Evolutionary conservation across 805 yeast species (phyloP).

Genomic region (Yarrowia hollandica): DNA sequence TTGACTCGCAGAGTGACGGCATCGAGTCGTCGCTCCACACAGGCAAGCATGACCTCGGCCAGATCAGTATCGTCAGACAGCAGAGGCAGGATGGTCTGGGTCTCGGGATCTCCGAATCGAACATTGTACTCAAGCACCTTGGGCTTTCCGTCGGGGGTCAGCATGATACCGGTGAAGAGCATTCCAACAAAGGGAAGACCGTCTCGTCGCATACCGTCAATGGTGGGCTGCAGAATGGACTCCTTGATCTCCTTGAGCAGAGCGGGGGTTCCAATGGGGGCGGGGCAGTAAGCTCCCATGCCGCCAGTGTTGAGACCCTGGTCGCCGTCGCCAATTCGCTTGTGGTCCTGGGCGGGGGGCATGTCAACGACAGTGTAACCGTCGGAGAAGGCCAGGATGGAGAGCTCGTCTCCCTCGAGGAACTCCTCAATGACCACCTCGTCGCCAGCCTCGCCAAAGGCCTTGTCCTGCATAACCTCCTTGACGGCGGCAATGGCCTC

Average conservation of each 20-base stretch:
- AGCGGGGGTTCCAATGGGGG: constrained; percentile 86
- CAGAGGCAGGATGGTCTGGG: constrained; percentile 92
- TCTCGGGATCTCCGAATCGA: constrained; percentile 98
- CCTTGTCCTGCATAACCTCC: constrained; percentile 84
- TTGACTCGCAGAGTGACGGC: constrained; percentile 58
- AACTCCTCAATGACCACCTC: constrained; percentile 94
- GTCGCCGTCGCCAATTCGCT: constrained; percentile 91
- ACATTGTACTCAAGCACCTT: constrained; percentile 96
- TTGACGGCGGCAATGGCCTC: constrained; percentile 85
- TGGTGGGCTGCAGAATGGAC: constrained; percentile 82
- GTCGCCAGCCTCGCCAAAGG: constrained; percentile 92
- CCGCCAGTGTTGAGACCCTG: constrained; percentile 97
- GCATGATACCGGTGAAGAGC: constrained; percentile 91
- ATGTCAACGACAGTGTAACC: constrained; percentile 88
- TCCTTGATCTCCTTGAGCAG: constrained; percentile 68
- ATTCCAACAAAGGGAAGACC: constrained; percentile 96
- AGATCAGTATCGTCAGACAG: constrained; percentile 82
- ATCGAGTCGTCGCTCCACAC: constrained; percentile 92
- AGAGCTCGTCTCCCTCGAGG: constrained; percentile 94
- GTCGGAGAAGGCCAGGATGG: constrained; percentile 87
- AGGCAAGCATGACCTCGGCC: constrained; percentile 88
- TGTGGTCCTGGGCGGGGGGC: constrained; percentile 98
- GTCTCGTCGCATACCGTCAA: constrained; percentile 94
- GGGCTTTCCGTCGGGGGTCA: constrained; percentile 76
- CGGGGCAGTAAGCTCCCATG: constrained; percentile 99